These are phyloP conservation scores for Mariannaea sp. DNA, from an alignment of 2,329 filamentous ascomycete genomes.

Conservation along the genomic window DNA sequence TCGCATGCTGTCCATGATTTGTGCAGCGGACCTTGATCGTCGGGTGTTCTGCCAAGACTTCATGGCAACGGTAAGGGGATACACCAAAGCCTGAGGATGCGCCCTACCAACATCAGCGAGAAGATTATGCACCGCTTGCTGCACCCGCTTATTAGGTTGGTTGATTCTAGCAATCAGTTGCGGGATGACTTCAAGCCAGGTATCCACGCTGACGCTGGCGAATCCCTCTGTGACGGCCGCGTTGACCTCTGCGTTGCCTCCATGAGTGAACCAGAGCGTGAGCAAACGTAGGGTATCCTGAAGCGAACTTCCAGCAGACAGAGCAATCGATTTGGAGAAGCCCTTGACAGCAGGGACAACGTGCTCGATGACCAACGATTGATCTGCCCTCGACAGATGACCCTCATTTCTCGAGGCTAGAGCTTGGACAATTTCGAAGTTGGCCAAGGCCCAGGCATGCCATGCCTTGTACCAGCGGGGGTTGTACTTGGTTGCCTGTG, in stretches of 20 bases:
- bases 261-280: conserved; percentile 95
- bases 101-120: conserved; percentile 90
- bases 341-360: conserved; percentile 93
- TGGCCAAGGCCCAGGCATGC: conserved; percentile 98
- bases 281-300: conserved; percentile 93
- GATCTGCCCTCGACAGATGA: conserved; percentile 52
- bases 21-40: conserved; percentile 82
- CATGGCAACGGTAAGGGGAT: conserved; percentile 96
- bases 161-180: conserved; percentile 98
- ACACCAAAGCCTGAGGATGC: conserved; percentile 95
- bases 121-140: conserved; percentile 88
- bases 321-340: conserved; percentile 95
- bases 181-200: conserved; percentile 97
- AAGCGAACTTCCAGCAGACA: conserved; percentile 89
- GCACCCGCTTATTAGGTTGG: conserved; percentile 86
- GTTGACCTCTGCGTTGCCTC: conserved; percentile 86
- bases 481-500: conserved; percentile 90
- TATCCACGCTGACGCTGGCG: conserved; percentile 90
- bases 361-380: conserved; percentile 76
- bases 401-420: conserved; percentile 70
- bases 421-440: conserved; percentile 95
- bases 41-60: conserved; percentile 85
- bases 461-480: conserved; percentile 98
- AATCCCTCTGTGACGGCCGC: conserved; percentile 88
- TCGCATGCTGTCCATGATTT: conserved; percentile 98